Conservation (phyloP, 345 rosid genomes). For the Hibiscus tridactylites region DNA sequence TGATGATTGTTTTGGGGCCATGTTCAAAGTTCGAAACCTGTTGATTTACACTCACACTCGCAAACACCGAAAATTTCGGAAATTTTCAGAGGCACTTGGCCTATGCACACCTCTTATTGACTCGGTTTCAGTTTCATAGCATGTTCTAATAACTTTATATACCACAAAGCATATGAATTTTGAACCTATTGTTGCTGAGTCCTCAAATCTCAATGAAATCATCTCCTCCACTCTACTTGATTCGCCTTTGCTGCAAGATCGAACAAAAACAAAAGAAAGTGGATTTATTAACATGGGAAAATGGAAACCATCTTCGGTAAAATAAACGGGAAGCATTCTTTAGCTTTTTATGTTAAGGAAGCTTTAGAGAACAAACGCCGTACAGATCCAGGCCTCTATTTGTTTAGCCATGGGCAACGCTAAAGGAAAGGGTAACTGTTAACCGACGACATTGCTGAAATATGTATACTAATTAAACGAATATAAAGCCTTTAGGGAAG, state of each 20-base stretch:
- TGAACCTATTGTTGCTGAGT: neutral
- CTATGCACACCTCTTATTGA: constrained; percentile 14
- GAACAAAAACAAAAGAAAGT: neutral
- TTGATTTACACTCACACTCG: constrained; percentile 41
- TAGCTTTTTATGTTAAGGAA: neutral
- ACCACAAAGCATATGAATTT: constrained; percentile 9
- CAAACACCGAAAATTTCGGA: constrained; percentile 14
- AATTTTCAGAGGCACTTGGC: neutral
- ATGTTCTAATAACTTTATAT: neutral
- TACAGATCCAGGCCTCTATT: neutral
- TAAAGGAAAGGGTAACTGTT: neutral
- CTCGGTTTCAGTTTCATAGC: constrained; percentile 11
- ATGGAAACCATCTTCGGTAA: neutral
- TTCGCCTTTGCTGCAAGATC: constrained; percentile 47
- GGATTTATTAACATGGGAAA: neutral
- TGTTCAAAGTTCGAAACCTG: constrained; percentile 27
- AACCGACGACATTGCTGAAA: neutral
- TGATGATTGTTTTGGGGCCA: neutral
- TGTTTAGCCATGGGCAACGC: neutral
- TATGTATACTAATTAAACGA: neutral
- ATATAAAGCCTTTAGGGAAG: neutral
- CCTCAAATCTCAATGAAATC: constrained; percentile 11
- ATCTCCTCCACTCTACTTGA: constrained; percentile 57
- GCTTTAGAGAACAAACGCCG: neutral
- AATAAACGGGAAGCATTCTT: neutral